Base-by-base conservation (phyloP, 768 basidiomycete genomes). In the Naganishia antarctica region DNA sequence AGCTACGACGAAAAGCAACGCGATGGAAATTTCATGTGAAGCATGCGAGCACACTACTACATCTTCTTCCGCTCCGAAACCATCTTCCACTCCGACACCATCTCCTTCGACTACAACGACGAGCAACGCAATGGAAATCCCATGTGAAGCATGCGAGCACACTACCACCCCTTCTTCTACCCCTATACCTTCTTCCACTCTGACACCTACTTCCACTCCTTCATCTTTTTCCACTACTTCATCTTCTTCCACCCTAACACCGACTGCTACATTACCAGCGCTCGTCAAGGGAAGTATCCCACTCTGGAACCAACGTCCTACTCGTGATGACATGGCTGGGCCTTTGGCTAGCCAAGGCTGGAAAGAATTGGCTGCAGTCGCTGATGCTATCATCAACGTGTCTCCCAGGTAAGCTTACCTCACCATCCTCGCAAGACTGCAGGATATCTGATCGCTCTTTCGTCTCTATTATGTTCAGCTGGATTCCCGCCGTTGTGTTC, bases 281-380 rank as follows among this genome's bases (percentile, higher is more conserved):
- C n/a, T 15, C 11, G 11, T 11, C 8, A 44, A 44, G 18, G 43
- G 43, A 5, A 18, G n/a, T 21, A 18, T 44, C 13, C 43, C 43
- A 6, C 43, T 44, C 5, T 44, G 43, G 43, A 21, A 11, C n/a
- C 43, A 44, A 44, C 8, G 43, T 5, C 43, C 43, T 12, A 11
- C 43, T 12, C 43, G 43, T 6, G n/a, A 21, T 21, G 43, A 44
- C n/a, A 44, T 44, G 18, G 43, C 43, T 18, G 6, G 6, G 6
- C n/a, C 5, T 5, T 21, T 44, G 43, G 6, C 8, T 6, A 18
- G n/a, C 3, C 11, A 18, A 4, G 23, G 25, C 34, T 40, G 32
- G 53, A 57, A 57, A 16, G 53, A 57, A 41, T 25, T 57, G n/a
- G 15, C 53, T 4, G 32, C 37, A 3, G 23, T 57, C n/a, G 23